phyloP scores from a whole-genome alignment of 768 basidiomycete genomes.

The Artomyces pyxidatus region DNA sequence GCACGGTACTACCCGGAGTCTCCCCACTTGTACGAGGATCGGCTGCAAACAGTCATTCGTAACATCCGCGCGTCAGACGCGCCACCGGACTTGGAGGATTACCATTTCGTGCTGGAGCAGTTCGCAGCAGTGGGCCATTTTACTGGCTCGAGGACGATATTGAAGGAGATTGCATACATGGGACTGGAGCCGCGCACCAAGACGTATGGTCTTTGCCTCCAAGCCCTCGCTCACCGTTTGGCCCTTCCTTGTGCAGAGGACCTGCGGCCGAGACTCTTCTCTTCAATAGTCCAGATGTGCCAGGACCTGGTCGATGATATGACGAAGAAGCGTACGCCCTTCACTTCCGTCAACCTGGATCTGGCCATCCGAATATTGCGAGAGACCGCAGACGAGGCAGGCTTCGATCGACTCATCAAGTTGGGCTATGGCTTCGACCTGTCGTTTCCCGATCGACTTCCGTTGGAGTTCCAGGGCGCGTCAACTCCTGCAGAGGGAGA shows the following conservation, averaged over 20 bases:
- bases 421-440: slow-evolving; percentile 73
- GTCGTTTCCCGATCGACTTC: slow-evolving; percentile 59
- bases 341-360: slow-evolving; percentile 58
- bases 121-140: slow-evolving; percentile 73
- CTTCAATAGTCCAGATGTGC: slow-evolving; percentile 40
- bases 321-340: slow-evolving; percentile 36
- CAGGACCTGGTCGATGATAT: slow-evolving; percentile 50
- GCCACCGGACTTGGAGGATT: slow-evolving; percentile 49
- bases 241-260: slow-evolving; percentile 43
- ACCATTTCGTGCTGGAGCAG: slow-evolving; percentile 65
- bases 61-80: slow-evolving; percentile 55
- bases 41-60: slow-evolving; percentile 58
- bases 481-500: not conserved
- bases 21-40: slow-evolving; percentile 54
- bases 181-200: slow-evolving; percentile 41
- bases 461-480: slow-evolving; percentile 32
- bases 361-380: slow-evolving; percentile 61
- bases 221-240: slow-evolving; percentile 62
- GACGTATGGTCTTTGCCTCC: slow-evolving; percentile 58
- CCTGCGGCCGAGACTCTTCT: slow-evolving; percentile 28
- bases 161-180: slow-evolving; percentile 43
- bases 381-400: slow-evolving; percentile 46
- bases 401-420: slow-evolving; percentile 54
- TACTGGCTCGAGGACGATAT: slow-evolving; percentile 49
- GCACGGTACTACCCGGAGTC: slow-evolving; percentile 27